Percentiles rank a stretch among this genome's conserved stretches.
Evolutionary conservation across 2,329 filamentous ascomycete genomes (phyloP).

Genomic region (Hypoxylon rubiginosum): DNA sequence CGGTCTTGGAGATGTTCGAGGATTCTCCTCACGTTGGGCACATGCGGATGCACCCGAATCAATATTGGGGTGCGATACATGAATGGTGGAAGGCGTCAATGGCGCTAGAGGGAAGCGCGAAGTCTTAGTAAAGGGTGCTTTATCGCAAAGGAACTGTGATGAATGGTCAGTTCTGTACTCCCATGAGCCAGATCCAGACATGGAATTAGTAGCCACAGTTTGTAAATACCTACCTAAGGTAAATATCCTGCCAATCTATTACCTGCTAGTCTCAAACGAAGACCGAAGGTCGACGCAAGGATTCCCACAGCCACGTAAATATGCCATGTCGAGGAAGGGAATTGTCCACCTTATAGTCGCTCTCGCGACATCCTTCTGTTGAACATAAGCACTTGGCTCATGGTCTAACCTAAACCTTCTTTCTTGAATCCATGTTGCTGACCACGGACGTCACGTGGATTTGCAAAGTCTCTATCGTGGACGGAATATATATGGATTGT

Average conservation of each 20-base stretch:
- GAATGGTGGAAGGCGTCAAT: constrained; percentile 47
- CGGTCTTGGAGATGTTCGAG: constrained; percentile 66
- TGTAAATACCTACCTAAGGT: no score
- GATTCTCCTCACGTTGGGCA: constrained; percentile 73
- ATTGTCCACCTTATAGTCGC: no score
- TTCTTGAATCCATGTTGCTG: no score
- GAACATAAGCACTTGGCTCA: no score
- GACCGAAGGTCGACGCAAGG: no score
- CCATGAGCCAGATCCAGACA: not conserved
- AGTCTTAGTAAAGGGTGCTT: not conserved
- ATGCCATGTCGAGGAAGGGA: not conserved
- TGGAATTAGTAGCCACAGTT: not conserved
- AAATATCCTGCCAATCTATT: no score
- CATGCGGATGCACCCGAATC: constrained; percentile 66
- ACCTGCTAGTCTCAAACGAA: no score
- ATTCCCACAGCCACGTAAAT: not conserved
- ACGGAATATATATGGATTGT: no score
- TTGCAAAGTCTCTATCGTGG: no score
- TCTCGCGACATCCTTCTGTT: no score
- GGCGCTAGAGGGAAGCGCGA: constrained; percentile 30
- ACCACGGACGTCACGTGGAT: no score
- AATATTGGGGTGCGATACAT: constrained; percentile 68
- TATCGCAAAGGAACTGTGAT: not conserved
- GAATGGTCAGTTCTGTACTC: not conserved
- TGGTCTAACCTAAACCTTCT: no score